phyloP scores from a whole-genome alignment of 202 grass and related monocot species.

The Dendrocalamus latiflorus region DNA sequence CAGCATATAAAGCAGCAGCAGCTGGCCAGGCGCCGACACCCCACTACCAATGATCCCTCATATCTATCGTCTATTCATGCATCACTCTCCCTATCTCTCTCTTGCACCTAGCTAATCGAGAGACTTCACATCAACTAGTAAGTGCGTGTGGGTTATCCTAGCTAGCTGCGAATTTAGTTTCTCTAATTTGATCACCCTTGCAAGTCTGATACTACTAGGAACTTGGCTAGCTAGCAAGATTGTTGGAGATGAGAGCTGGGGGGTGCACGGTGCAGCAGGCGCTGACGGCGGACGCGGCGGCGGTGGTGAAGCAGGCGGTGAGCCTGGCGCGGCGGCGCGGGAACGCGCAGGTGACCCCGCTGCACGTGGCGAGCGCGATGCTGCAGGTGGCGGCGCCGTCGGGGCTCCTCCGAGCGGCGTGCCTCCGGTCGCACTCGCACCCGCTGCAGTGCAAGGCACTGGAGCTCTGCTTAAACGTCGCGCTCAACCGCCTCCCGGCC shows the following conservation, averaged over 20 bases:
- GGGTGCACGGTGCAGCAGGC: conserved; percentile 72
- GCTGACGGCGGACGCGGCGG: conserved; percentile 62
- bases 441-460: conserved; percentile 89
- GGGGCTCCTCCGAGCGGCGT: conserved; percentile 63
- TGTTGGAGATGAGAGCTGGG: conserved; percentile 52
- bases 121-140: neutral
- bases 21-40: neutral
- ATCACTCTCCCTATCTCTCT: neutral
- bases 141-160: neutral
- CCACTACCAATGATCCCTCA: conserved; percentile 23
- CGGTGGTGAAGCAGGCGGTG: conserved; percentile 76
- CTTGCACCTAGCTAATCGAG: neutral
- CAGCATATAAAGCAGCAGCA: conserved; percentile 43
- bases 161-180: neutral
- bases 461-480: conserved; percentile 96
- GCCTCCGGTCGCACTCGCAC: conserved; percentile 81
- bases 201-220: neutral
- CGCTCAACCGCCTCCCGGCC: conserved; percentile 76
- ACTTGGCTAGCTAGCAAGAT: neutral
- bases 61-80: neutral
- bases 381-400: conserved; percentile 33
- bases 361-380: conserved; percentile 95
- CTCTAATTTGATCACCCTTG: neutral
- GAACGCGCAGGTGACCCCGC: conserved; percentile 88
- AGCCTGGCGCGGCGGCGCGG: conserved; percentile 65